A percentile compares a stretch with the other conserved stretches of the same genome.
Conservation (phyloP, 169 alveolate genomes). For the Babesia sp. region DNA sequence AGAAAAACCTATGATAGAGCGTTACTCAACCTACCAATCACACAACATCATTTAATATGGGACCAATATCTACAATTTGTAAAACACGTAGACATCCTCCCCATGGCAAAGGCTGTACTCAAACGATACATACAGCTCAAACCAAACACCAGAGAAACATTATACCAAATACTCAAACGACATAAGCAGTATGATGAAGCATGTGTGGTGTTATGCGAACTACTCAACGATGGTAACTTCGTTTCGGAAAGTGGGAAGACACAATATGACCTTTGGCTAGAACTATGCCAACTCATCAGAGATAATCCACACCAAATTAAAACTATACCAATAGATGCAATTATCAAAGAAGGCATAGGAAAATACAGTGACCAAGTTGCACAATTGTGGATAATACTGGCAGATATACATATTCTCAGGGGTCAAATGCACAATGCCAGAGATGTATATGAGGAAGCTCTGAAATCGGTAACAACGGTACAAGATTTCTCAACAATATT, state of each 20-base stretch:
- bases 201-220: constrained; percentile 70
- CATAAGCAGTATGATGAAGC: constrained; percentile 77
- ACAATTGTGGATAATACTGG: constrained; percentile 84
- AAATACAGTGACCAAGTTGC: constrained; percentile 87
- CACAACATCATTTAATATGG: constrained; percentile 89
- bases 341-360: constrained; percentile 83
- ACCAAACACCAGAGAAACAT: constrained; percentile 82
- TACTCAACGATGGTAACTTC: constrained; percentile 80
- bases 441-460: constrained; percentile 85
- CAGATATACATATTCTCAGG: constrained; percentile 80
- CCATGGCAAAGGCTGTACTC: constrained; percentile 76
- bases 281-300: constrained; percentile 83
- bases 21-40: constrained; percentile 79
- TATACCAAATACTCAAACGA: constrained; percentile 72
- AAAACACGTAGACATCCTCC: constrained; percentile 64
- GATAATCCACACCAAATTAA: constrained; percentile 73
- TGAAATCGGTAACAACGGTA: constrained; percentile 82
- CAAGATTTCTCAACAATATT: constrained; percentile 87
- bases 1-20: constrained; percentile 83
- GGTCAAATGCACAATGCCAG: constrained; percentile 84
- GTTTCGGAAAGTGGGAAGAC: constrained; percentile 78
- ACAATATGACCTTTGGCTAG: constrained; percentile 74
- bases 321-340: constrained; percentile 70
- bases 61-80: constrained; percentile 79
- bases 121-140: constrained; percentile 78